Conservation (phyloP, 2,329 filamentous ascomycete species). For the Botrytis cinerea region DNA sequence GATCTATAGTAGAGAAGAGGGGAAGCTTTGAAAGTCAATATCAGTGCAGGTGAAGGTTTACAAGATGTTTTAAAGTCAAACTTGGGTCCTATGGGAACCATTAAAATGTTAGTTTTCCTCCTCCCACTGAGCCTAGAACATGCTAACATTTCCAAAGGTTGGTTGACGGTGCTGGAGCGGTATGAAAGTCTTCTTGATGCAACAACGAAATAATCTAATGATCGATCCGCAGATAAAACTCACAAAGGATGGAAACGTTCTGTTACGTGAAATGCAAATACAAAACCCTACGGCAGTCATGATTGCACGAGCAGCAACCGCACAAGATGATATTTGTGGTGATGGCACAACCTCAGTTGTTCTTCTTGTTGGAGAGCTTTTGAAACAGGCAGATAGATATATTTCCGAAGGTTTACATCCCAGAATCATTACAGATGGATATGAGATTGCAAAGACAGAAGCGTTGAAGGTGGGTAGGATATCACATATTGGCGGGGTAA, state of each 20-base stretch:
- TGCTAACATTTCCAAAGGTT: slow-evolving; percentile 51
- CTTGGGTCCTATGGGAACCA: slow-evolving; percentile 86
- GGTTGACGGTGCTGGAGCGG: slow-evolving; percentile 69
- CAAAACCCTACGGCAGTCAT: slow-evolving; percentile 96
- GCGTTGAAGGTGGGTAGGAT: slow-evolving; percentile 69
- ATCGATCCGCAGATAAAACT: slow-evolving; percentile 75
- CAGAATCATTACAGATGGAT: slow-evolving; percentile 94
- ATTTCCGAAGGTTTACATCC: slow-evolving; percentile 97
- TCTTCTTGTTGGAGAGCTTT: slow-evolving; percentile 88
- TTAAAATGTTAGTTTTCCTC: slow-evolving; percentile 75
- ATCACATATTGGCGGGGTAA: background rate
- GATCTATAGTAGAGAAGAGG: slow-evolving; percentile 72
- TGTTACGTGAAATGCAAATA: slow-evolving; percentile 82
- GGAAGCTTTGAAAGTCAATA: slow-evolving; percentile 96
- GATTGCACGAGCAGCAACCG: slow-evolving; percentile 82
- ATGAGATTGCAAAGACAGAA: slow-evolving; percentile 94
- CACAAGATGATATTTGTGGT: slow-evolving; percentile 97
- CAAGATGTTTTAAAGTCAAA: slow-evolving; percentile 97
- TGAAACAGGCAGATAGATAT: slow-evolving; percentile 96
- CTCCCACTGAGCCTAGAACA: slow-evolving; percentile 7
- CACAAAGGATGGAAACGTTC: slow-evolving; percentile 96
- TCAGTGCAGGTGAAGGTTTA: slow-evolving; percentile 89
- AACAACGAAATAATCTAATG: slow-evolving; percentile 33
- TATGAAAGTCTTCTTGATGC: slow-evolving; percentile 44
- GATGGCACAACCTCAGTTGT: slow-evolving; percentile 98